These are phyloP conservation scores for Pichia sporocuriosa DNA, from an alignment of 805 yeast genomes.

Conservation along the genomic window DNA sequence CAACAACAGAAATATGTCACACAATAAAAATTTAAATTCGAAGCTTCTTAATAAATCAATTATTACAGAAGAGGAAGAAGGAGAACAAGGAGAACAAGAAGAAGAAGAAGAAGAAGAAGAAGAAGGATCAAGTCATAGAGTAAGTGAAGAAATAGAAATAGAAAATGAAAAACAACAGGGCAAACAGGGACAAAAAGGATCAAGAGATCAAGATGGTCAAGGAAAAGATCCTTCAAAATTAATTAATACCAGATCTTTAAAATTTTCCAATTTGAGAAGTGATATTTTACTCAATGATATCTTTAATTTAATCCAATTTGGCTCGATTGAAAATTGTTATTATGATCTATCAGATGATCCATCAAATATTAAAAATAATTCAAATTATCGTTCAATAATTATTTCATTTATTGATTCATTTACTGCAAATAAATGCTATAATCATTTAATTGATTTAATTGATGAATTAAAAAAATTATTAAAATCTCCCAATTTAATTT, in stretches of 20 bases:
- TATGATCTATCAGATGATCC: slow-evolving; percentile 19
- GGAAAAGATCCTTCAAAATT: no score
- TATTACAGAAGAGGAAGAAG: background rate
- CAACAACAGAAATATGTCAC: no score
- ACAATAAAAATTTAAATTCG: background rate
- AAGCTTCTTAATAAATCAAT: background rate
- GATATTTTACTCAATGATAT: slow-evolving; percentile 18
- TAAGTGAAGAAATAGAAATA: no score
- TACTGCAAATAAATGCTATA: slow-evolving; percentile 20
- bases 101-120: no score
- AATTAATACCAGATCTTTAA: slow-evolving; percentile 17
- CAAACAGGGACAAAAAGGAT: background rate
- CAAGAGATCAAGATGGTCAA: background rate
- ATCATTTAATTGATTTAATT: slow-evolving; percentile 11
- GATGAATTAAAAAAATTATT: slow-evolving; percentile 24
- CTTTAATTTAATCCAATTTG: slow-evolving; percentile 43
- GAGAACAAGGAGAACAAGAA: background rate
- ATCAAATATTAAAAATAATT: background rate
- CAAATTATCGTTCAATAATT: slow-evolving; percentile 3
- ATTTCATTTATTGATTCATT: slow-evolving; percentile 22
- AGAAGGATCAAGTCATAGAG: no score
- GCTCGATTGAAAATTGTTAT: slow-evolving; percentile 57
- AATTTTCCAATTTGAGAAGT: slow-evolving; percentile 16
- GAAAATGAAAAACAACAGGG: background rate
- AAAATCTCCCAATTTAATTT: slow-evolving; percentile 33